phyloP scores from a whole-genome alignment of 352 stramenopile genomes.

The Phytophthora vignae region DNA sequence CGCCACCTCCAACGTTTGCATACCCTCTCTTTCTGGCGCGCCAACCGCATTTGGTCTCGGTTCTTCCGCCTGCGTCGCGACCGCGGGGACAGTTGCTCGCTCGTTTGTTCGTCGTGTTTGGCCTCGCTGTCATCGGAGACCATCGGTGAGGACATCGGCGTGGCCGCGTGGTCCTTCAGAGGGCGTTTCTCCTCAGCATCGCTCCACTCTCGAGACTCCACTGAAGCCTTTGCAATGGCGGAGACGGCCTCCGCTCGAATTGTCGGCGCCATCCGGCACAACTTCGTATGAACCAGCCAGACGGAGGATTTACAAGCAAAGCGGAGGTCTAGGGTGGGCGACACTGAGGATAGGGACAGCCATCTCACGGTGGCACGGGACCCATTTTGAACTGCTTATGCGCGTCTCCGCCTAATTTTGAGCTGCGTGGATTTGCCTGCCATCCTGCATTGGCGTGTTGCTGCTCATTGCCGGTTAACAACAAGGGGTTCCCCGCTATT shows the following conservation, averaged over 20 bases:
- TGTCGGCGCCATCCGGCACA: constrained; percentile 1
- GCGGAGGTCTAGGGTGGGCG: constrained; percentile 6
- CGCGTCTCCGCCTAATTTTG: constrained; percentile 16
- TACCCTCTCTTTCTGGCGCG: constrained; percentile 55
- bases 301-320: constrained; percentile 16
- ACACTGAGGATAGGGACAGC: background rate
- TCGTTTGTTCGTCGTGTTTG: background rate
- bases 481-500: background rate
- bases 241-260: background rate
- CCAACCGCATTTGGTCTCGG: constrained; percentile 62
- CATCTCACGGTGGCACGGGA: constrained; percentile 4
- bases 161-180: background rate
- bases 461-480: background rate
- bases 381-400: background rate
- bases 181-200: constrained; percentile 3
- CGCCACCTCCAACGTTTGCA: background rate
- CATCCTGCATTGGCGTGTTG: background rate
- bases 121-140: constrained; percentile 14
- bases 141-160: constrained; percentile 14
- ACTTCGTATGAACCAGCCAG: constrained; percentile 12
- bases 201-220: background rate
- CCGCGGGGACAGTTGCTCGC: constrained; percentile 44
- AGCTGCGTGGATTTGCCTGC: constrained; percentile 3
- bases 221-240: background rate
- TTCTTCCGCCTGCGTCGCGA: constrained; percentile 61